Evolutionary conservation across 805 yeast genomes (phyloP).

Genomic region (Saturnispora zaruensis): DNA sequence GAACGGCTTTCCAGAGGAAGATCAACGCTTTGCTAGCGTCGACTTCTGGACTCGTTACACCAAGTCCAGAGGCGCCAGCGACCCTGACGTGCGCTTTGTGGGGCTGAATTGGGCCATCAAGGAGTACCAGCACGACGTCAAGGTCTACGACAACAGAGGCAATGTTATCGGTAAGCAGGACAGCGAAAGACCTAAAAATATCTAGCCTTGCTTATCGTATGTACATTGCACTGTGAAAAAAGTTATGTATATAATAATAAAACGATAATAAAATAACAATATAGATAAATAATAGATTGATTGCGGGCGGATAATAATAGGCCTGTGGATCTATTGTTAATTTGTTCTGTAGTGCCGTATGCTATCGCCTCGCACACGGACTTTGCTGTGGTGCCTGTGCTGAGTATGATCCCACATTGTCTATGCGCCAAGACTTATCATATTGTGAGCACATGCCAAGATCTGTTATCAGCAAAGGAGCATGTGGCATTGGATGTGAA

Average conservation of each 20-base stretch:
- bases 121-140: conserved; percentile 45
- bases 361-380: neutral
- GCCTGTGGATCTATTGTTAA: neutral
- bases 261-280: too few relatives aligned
- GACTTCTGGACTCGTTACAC: conserved; percentile 71
- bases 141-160: conserved; percentile 27
- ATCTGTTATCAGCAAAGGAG: neutral
- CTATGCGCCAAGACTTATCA: neutral
- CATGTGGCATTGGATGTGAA: too few relatives aligned
- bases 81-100: conserved; percentile 59
- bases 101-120: conserved; percentile 81
- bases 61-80: conserved; percentile 52
- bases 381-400: neutral
- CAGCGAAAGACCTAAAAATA: conserved; percentile 13
- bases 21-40: conserved; percentile 57
- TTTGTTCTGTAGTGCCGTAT: neutral
- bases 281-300: too few relatives aligned
- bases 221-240: neutral
- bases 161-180: conserved; percentile 19
- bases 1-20: conserved; percentile 46
- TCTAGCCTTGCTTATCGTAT: neutral
- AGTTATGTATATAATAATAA: neutral
- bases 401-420: neutral
- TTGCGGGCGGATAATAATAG: too few relatives aligned
- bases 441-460: neutral